Percentiles rank a stretch among this genome's conserved stretches.
Evolutionary conservation across 1,284 basidiomycete species (phyloP).

Genomic region (Grifola frondosa): DNA sequence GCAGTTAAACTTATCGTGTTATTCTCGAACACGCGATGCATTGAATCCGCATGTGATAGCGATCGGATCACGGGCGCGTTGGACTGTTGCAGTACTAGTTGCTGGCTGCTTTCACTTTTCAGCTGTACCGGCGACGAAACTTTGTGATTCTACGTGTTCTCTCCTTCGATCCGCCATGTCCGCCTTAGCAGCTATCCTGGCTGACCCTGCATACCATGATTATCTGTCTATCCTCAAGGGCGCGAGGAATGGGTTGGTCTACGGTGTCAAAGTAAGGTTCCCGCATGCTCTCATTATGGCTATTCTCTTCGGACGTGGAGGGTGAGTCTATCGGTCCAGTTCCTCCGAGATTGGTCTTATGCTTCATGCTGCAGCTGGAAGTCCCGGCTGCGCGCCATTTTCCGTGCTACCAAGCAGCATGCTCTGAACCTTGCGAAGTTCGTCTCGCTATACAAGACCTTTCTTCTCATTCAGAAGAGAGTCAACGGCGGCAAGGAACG

Average conservation of each 20-base stretch:
- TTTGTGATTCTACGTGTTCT: not conserved
- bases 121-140: slow-evolving; percentile 2
- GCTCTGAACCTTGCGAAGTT: slow-evolving; percentile 91
- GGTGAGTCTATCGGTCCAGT: slow-evolving; percentile 55
- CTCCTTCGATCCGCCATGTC: slow-evolving; percentile 19
- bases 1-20: no score
- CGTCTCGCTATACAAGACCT: slow-evolving; percentile 89
- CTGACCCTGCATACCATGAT: slow-evolving; percentile 83
- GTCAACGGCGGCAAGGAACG: slow-evolving; percentile 81
- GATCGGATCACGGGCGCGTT: no score
- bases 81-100: no score
- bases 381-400: slow-evolving; percentile 67
- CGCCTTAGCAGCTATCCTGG: slow-evolving; percentile 40
- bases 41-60: no score
- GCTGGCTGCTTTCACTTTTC: no score
- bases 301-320: slow-evolving; percentile 88
- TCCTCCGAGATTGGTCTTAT: slow-evolving; percentile 12
- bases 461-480: slow-evolving; percentile 80
- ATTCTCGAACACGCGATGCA: no score
- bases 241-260: slow-evolving; percentile 91
- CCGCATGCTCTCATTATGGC: slow-evolving; percentile 99
- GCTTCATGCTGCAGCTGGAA: slow-evolving; percentile 54
- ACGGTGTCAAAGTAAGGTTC: slow-evolving; percentile 90
- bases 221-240: slow-evolving; percentile 92
- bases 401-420: slow-evolving; percentile 87